A percentile compares a stretch with the other conserved stretches of the same genome.
Evolutionary conservation across 2,329 filamentous ascomycete species (phyloP).

Genomic region (Trichophyton benhamiae): DNA sequence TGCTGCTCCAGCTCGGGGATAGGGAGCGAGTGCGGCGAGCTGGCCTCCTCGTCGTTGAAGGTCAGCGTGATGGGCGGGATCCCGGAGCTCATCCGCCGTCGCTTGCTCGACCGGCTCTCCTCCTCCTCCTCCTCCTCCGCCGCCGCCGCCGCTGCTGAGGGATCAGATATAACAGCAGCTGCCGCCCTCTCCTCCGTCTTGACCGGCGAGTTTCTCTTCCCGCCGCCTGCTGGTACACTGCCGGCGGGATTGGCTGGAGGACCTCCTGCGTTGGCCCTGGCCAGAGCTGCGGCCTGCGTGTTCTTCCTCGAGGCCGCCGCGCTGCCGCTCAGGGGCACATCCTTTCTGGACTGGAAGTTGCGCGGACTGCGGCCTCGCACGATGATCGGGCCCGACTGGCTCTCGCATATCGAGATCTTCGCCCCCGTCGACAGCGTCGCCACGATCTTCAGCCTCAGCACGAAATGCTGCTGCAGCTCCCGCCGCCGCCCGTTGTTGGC

Average conservation of each 20-base stretch:
- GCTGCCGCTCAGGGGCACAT: constrained; percentile 73
- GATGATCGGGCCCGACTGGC: constrained; percentile 80
- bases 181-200: too few species aligned
- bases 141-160: too few species aligned
- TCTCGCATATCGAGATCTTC: constrained; percentile 70
- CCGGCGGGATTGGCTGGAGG: too few species aligned
- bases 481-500: constrained; percentile 92
- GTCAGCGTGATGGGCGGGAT: constrained; percentile 43
- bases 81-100: constrained; percentile 25
- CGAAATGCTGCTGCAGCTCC: constrained; percentile 92
- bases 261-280: constrained; percentile 17
- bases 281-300: constrained; percentile 27
- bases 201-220: too few species aligned
- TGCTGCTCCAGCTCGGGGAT: constrained; percentile 16
- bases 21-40: constrained; percentile 23
- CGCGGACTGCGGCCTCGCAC: constrained; percentile 84
- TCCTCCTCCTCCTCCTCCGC: too few species aligned
- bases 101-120: constrained; percentile 13
- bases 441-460: constrained; percentile 73
- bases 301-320: constrained; percentile 68
- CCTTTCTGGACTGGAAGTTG: constrained; percentile 89
- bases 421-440: constrained; percentile 73
- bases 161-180: too few species aligned
- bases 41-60: constrained; percentile 40
- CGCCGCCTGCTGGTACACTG: too few species aligned